Conservation (phyloP, 2,329 filamentous ascomycete species). For the Calonectria pseudoreteaudii region DNA sequence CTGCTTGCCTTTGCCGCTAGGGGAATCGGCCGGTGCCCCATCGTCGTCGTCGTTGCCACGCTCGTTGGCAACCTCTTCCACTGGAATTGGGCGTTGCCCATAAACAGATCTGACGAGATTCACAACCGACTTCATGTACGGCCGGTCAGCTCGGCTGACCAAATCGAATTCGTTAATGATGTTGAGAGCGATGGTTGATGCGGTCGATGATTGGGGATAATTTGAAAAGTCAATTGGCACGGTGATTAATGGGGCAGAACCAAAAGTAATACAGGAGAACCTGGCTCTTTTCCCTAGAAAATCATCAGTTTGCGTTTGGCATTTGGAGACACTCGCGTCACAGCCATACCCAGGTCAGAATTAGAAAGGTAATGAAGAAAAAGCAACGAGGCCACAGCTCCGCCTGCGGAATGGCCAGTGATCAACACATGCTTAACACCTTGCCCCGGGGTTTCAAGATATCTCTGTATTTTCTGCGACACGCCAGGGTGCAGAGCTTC, state of each 20-base stretch:
- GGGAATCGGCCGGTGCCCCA: background rate
- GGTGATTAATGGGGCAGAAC: conserved; percentile 35
- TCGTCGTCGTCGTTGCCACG: background rate
- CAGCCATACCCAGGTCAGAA: conserved; percentile 17
- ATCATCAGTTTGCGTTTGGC: background rate
- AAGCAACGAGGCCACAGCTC: conserved; percentile 37
- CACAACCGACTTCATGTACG: conserved; percentile 36
- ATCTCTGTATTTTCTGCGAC: conserved; percentile 10
- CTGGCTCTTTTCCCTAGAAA: conserved; percentile 17
- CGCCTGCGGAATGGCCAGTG: conserved; percentile 40
- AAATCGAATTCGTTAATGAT: conserved; percentile 41
- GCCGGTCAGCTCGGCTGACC: conserved; percentile 36
- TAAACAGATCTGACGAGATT: conserved; percentile 27
- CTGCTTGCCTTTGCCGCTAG: conserved; percentile 1
- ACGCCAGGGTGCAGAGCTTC: conserved; percentile 27
- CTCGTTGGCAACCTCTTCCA: background rate
- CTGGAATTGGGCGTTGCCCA: background rate
- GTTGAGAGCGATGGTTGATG: conserved; percentile 32
- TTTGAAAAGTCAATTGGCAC: conserved; percentile 15
- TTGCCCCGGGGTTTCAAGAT: background rate
- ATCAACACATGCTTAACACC: conserved; percentile 33
- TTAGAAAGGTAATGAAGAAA: conserved; percentile 31
- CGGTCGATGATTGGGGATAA: background rate
- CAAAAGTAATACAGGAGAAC: conserved; percentile 39
- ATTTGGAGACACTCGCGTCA: background rate